Conservation (phyloP, 495 filamentous ascomycete genomes). For the Neurospora discreta region DNA sequence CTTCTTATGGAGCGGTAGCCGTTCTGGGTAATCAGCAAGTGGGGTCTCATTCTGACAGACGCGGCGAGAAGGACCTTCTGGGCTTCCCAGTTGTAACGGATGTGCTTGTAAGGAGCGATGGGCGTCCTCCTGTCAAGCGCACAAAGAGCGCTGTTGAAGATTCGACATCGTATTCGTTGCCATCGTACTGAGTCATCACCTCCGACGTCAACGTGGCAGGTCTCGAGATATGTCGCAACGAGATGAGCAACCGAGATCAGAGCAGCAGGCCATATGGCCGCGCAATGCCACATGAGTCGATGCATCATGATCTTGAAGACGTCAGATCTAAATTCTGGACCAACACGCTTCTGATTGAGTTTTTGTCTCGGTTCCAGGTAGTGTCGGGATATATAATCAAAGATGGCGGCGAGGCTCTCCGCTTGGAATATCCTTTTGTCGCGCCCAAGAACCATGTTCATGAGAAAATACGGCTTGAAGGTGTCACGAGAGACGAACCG, state of each 20-base stretch:
- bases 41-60: conserved; percentile 23
- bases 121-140: conserved; percentile 20
- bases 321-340: conserved; percentile 11
- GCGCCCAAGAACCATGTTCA: conserved; percentile 21
- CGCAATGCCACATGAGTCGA: conserved; percentile 22
- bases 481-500: conserved; percentile 22
- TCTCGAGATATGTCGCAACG: conserved; percentile 22
- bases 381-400: conserved; percentile 21
- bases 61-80: conserved; percentile 29
- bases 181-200: background rate
- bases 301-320: conserved; percentile 21
- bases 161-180: conserved; percentile 12
- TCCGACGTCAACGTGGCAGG: conserved; percentile 7
- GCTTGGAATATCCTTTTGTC: conserved; percentile 19
- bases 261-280: conserved; percentile 21
- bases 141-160: conserved; percentile 27
- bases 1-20: conserved; percentile 28
- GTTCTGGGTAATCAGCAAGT: conserved; percentile 22
- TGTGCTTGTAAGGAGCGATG: conserved; percentile 17
- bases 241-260: conserved; percentile 25
- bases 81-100: conserved; percentile 34
- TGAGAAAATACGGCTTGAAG: conserved; percentile 29
- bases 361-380: conserved; percentile 10
- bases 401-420: conserved; percentile 17
- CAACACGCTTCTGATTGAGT: background rate